Evolutionary conservation across 441 rosid genomes (phyloP).

Genomic region (Kokia cookei): DNA sequence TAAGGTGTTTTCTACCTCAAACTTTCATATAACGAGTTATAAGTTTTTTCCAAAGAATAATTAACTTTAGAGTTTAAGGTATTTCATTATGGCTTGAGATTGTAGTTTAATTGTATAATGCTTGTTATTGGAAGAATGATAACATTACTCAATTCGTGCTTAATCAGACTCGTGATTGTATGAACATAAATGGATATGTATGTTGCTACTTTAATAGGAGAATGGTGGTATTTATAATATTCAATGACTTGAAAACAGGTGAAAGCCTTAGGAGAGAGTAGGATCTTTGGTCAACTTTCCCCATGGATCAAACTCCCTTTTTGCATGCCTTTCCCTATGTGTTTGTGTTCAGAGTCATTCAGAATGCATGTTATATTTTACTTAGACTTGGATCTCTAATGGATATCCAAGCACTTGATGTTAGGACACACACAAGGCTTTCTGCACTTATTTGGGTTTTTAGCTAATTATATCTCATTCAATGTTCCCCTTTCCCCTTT

Average conservation of each 20-base stretch:
- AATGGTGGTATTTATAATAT: not conserved
- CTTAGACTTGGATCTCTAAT: too few species aligned
- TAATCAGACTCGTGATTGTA: not conserved
- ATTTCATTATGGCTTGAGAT: not conserved
- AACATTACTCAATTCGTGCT: not conserved
- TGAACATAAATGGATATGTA: not conserved
- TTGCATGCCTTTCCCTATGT: too few species aligned
- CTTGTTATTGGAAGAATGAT: not conserved
- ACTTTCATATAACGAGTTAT: not conserved
- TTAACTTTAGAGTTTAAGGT: not conserved
- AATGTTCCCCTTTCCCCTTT: not conserved
- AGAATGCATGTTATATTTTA: not conserved
- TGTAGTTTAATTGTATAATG: not conserved
- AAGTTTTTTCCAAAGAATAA: too few species aligned
- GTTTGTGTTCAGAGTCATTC: not conserved
- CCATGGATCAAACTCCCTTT: not conserved
- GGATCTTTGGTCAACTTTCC: not conserved
- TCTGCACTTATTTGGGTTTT: not conserved
- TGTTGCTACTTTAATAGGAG: not conserved
- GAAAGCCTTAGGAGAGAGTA: not conserved
- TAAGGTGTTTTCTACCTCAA: not conserved
- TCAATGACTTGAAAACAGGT: not conserved
- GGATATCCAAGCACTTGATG: not conserved
- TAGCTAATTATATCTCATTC: not conserved
- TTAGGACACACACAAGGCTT: not conserved